Evolutionary conservation across 2,329 filamentous ascomycete genomes (phyloP).

Genomic region (Alternaria triticina): DNA sequence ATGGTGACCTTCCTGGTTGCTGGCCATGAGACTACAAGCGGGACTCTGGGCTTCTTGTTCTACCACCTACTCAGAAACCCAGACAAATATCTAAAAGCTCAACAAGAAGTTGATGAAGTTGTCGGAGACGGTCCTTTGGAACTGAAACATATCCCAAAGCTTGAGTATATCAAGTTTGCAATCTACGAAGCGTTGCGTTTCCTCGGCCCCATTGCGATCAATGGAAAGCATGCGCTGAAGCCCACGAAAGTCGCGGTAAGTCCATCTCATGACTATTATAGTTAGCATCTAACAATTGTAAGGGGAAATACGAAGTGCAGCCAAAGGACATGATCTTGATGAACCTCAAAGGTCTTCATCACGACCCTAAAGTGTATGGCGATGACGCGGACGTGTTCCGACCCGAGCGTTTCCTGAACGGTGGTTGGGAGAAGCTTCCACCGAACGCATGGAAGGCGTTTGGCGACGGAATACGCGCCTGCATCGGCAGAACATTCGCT

Average conservation of each 20-base stretch:
- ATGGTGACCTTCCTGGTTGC: conserved; percentile 13
- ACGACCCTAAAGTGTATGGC: conserved; percentile 10
- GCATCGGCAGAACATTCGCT: conserved; percentile 75
- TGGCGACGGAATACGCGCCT: conserved; percentile 72
- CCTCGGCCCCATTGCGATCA: conserved; percentile 7
- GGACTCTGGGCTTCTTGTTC: conserved; percentile 6
- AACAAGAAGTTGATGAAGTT: conserved; percentile 11
- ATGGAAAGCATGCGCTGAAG: conserved; percentile 1
- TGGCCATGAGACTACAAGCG: conserved; percentile 13
- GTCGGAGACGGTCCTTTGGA: conserved; percentile 5
- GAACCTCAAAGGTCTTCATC: conserved; percentile 8
- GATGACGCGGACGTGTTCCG: conserved; percentile 11
- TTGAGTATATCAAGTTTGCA: conserved; percentile 7
- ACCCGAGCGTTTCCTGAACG: conserved; percentile 8
- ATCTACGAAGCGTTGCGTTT: conserved; percentile 11
- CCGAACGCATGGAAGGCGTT: conserved; percentile 60
- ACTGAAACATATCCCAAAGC: not conserved
- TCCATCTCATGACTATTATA: not conserved
- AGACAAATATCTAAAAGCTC: conserved; percentile 6
- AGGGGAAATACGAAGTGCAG: conserved; percentile 9
- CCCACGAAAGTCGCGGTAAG: conserved; percentile 10
- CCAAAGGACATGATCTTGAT: conserved; percentile 5
- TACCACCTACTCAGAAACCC: conserved; percentile 10
- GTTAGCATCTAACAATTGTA: not conserved
- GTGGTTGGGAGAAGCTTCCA: conserved; percentile 11